Evolutionary conservation across 768 basidiomycete species (phyloP).

Genomic region (Fomitopsis serialis): DNA sequence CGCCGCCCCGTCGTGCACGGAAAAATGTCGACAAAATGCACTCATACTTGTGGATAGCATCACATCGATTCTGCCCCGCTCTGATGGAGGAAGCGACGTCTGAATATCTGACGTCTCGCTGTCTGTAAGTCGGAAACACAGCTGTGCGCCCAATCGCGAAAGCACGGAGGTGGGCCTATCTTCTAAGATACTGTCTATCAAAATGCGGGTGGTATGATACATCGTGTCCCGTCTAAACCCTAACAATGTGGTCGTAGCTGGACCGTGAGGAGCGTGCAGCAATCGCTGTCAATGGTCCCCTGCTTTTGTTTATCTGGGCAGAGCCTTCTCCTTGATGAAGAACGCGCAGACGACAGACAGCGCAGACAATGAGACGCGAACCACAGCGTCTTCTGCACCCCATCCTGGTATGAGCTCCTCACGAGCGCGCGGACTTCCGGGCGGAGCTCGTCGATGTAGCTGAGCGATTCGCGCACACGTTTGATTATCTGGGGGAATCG

Average conservation of each 20-base stretch:
- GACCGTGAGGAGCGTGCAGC: too few relatives aligned
- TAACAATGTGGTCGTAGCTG: too few relatives aligned
- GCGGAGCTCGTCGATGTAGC: slow-evolving; percentile 26
- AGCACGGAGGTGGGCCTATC: too few relatives aligned
- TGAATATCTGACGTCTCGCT: too few relatives aligned
- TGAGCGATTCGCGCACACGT: slow-evolving; percentile 29
- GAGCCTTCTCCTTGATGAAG: slow-evolving; percentile 48
- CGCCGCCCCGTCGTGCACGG: too few relatives aligned
- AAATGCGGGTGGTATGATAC: too few relatives aligned
- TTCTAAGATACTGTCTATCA: too few relatives aligned
- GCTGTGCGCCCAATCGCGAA: too few relatives aligned
- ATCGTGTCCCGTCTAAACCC: too few relatives aligned
- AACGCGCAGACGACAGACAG: slow-evolving; percentile 38
- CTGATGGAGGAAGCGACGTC: too few relatives aligned
- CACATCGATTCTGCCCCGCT: background rate
- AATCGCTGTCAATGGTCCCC: too few relatives aligned
- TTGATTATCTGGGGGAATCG: slow-evolving; percentile 24
- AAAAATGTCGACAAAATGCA: background rate
- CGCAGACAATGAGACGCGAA: slow-evolving; percentile 40
- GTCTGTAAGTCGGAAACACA: too few relatives aligned
- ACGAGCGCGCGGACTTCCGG: slow-evolving; percentile 23
- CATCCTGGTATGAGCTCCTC: slow-evolving; percentile 29
- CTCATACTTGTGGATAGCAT: background rate
- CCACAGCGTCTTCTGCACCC: slow-evolving; percentile 42
- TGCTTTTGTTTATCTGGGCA: slow-evolving; percentile 21